Conservation (phyloP, 2,329 filamentous ascomycete species). For the Cladosporium phlei region DNA sequence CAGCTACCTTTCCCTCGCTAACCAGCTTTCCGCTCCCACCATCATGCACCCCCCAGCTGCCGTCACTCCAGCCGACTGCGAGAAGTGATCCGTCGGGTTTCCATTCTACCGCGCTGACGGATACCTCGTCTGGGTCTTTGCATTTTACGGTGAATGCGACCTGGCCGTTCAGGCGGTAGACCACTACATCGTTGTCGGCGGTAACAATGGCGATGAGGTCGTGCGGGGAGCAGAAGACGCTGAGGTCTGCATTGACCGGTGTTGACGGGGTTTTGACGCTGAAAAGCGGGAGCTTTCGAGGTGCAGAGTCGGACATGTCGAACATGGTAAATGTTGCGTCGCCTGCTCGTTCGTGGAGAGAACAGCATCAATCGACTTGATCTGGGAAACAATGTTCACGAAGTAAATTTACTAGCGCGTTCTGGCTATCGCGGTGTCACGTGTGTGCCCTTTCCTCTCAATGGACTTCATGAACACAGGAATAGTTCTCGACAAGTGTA, state of each 20-base stretch:
- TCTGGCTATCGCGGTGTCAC: no score
- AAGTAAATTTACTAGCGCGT: no score
- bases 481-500: no score
- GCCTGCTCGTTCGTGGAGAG: no score
- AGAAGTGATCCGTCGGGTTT: conserved; percentile 49
- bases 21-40: conserved; percentile 28
- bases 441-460: no score
- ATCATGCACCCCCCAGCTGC: conserved; percentile 45
- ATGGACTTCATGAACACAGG: no score
- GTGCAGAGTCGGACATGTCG: background rate
- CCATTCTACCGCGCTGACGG: conserved; percentile 40
- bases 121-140: conserved; percentile 29
- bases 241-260: conserved; percentile 52
- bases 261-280: conserved; percentile 1
- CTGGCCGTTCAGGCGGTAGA: conserved; percentile 76
- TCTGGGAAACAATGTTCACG: no score
- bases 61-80: conserved; percentile 79
- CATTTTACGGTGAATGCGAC: conserved; percentile 53
- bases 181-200: conserved; percentile 62
- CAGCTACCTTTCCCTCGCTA: conserved; percentile 3
- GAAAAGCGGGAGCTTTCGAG: conserved; percentile 1
- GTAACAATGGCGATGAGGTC: conserved; percentile 73
- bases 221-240: conserved; percentile 77
- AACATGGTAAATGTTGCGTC: no score
- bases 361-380: no score